Base-by-base conservation (phyloP, 2,329 filamentous ascomycete species). In the Paraphoma chrysanthemicola region DNA sequence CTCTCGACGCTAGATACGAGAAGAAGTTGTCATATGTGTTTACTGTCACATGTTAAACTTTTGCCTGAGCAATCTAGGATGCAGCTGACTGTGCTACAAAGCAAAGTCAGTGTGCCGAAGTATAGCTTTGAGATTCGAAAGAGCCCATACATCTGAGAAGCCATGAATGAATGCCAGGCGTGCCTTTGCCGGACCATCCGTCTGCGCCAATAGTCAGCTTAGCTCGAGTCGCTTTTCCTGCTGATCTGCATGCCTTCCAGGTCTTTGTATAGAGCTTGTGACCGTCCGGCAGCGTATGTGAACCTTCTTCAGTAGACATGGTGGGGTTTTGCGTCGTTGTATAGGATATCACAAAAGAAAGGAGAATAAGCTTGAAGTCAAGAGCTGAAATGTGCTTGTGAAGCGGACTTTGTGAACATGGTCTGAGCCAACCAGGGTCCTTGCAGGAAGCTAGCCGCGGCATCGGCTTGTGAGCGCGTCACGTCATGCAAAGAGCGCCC, bases 121-220 rank as follows among this genome's bases (percentile, higher is more conserved):
- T 23, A 23, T 23, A 23, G 23, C 3, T 5, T 41, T 59, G 12
- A 44, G 29, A 44, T 29, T 12, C n/a, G 4, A 16, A 18, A 9
- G 12, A 11, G 30, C 30, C 30, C 73, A 60, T 73, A 82, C 82
- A 82, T 70, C 93, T 75, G 88, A 92, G 82, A 93, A 97, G 69
- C 93, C 93, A 79, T 97, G 93, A 61, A 97, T 80, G 77, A 96
- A 90, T 68, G 95, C 82, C 48, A 96, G 76, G 64, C 90, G 90
- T 36, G 93, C 93, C 68, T 84, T 85, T 53, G 84, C 77, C 11
- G 82, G 77, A 12, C 80, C 83, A 30, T 83, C 75, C 30, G 86
- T 86, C 88, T 88, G 46, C 31, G 47, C 31, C 14, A 12, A 60
- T 57, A 28, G 49, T 63, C 45, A 66, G 45, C 46, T 49, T 33